Conservation (phyloP, 495 filamentous ascomycete genomes). For the Paragyromitra xinjiangensis region DNA sequence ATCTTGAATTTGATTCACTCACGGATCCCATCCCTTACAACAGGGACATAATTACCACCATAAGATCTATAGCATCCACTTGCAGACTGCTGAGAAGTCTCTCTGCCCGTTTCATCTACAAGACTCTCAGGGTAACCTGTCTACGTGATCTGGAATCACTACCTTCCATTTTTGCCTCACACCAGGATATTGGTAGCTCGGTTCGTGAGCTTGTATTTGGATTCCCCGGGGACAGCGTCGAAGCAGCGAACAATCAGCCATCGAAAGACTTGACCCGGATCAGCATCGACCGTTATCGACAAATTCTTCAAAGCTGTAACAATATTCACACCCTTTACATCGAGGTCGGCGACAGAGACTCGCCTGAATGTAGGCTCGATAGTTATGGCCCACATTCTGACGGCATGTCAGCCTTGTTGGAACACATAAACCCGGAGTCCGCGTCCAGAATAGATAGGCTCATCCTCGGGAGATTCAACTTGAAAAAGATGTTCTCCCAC, state of each 20-base stretch:
- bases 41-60: background rate
- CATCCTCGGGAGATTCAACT: background rate
- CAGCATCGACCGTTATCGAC: conserved; percentile 3
- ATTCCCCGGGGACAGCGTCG: conserved; percentile 4
- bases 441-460: background rate
- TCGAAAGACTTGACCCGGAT: background rate
- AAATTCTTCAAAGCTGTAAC: conserved; percentile 4
- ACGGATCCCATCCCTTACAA: background rate
- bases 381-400: conserved; percentile 8
- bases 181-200: background rate
- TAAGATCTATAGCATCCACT: conserved; percentile 10
- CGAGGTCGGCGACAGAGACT: background rate
- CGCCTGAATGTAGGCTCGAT: conserved; percentile 2
- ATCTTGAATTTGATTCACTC: background rate
- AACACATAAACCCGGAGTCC: background rate
- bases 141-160: background rate
- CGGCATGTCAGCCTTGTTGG: background rate
- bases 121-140: conserved; percentile 1
- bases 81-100: conserved; percentile 19
- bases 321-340: conserved; percentile 11
- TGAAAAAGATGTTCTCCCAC: conserved; percentile 17
- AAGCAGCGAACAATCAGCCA: background rate
- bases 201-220: conserved; percentile 7
- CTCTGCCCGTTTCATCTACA: conserved; percentile 5
- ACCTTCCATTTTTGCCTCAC: conserved; percentile 8